A percentile compares a stretch with the other conserved stretches of the same genome.
Conservation (phyloP, 1,284 basidiomycete genomes). For the Cryptococcus wingfieldii region DNA sequence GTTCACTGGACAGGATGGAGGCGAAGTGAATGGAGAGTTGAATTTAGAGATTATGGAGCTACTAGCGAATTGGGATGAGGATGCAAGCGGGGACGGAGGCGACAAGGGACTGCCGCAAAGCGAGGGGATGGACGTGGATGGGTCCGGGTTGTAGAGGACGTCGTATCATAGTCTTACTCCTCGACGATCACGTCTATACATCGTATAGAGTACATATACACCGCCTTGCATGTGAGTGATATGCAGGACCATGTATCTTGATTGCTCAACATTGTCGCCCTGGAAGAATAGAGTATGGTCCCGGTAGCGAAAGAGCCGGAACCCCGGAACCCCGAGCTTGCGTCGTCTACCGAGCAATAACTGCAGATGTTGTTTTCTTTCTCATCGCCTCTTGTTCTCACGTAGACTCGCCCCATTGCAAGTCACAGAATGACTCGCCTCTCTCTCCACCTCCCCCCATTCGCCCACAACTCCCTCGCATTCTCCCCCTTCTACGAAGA, state of each 20-base stretch:
- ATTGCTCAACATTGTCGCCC: not conserved
- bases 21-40: slow-evolving; percentile 9
- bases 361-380: too few species aligned
- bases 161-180: too few species aligned
- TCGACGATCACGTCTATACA: not conserved
- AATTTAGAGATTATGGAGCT: slow-evolving; percentile 29
- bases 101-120: not conserved
- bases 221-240: not conserved
- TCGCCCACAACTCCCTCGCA: slow-evolving; percentile 79
- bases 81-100: not conserved
- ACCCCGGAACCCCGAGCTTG: too few species aligned
- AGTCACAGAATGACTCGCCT: not conserved
- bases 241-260: not conserved
- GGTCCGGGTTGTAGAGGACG: too few species aligned
- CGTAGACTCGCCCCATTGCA: too few species aligned
- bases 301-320: too few species aligned
- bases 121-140: not conserved
- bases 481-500: slow-evolving; percentile 90
- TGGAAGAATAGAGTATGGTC: not conserved
- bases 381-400: too few species aligned
- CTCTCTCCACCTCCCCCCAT: slow-evolving; percentile 62
- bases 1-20: slow-evolving; percentile 8
- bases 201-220: not conserved
- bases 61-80: slow-evolving; percentile 20
- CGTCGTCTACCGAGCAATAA: too few species aligned